These are phyloP conservation scores for Pestalotiopsis sp. DNA, from an alignment of 2,329 filamentous ascomycete species.

Conservation along the genomic window DNA sequence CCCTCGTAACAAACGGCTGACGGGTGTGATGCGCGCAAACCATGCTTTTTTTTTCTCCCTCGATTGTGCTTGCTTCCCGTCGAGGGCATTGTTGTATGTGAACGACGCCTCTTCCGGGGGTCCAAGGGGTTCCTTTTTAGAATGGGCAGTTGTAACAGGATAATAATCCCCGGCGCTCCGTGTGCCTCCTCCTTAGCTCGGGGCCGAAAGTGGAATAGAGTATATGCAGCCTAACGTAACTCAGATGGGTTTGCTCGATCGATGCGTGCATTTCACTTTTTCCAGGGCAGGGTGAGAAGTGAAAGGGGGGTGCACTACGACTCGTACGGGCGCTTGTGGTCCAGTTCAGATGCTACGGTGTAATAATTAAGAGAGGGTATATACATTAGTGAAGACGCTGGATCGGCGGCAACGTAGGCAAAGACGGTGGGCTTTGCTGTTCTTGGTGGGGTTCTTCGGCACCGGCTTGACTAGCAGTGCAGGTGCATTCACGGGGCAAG, in stretches of 20 bases:
- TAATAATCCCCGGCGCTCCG: conserved; percentile 1
- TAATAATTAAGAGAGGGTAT: background rate
- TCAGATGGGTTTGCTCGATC: conserved; percentile 4
- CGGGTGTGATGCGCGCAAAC: background rate
- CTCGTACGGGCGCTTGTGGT: background rate
- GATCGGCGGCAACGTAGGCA: background rate
- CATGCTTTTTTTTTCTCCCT: background rate
- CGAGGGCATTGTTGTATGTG: background rate
- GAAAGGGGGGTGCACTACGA: conserved; percentile 2
- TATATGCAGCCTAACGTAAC: conserved; percentile 2
- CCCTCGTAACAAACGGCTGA: background rate
- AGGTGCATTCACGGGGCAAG: background rate
- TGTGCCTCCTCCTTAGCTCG: background rate
- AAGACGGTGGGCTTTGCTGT: background rate
- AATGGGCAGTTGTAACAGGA: background rate
- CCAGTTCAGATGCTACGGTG: background rate
- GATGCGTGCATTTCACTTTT: background rate
- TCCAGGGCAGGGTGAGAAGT: background rate
- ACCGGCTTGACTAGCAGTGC: background rate
- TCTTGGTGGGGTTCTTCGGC: background rate
- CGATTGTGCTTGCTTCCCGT: background rate
- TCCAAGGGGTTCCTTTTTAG: background rate
- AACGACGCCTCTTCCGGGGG: background rate
- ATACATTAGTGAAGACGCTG: background rate
- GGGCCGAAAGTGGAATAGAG: conserved; percentile 2